Base-by-base conservation (phyloP, 2,329 filamentous ascomycete species). In the Blumeriella jaapii region DNA sequence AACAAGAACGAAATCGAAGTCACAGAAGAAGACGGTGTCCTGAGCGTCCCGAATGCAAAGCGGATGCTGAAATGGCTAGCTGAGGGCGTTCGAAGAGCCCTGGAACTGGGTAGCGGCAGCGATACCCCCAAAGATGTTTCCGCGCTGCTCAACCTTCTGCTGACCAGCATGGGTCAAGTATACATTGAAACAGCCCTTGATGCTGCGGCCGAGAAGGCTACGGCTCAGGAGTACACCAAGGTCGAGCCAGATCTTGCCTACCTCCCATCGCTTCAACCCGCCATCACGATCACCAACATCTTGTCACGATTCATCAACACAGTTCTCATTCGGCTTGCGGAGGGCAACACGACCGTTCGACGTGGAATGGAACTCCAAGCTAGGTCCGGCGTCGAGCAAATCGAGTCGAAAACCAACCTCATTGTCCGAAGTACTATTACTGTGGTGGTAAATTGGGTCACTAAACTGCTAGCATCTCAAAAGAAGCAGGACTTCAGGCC, bases 41-140 rank as follows among this genome's bases (percentile, higher is more conserved):
- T 96, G 16, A 89, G 78, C 47, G 67, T 93, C 4, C 67, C 75
- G n/a, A 86, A 82, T 56, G 84, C 87, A n/a, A 96, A 96, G 61
- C 74, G 91, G 38, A 98, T 98, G 87, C 71, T 98, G 41, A 93
- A 84, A 55, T 98, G 91, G 91, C 65, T 98, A 25, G 91, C 91
- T 2, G 91, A 98, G 63, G 86, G 84, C 43, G 89, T 98, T 15
- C 82, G 91, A 24, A 71, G 91, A 44, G 85, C 86, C 0, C 68
- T 98, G 7, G 91, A 98, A 58, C 68, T 98, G n/a, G 86, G 83
- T 15, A 80, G 83, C 15, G 78, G 78, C 33, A 80, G 71, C 38
- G 91, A 98, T 49, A 95, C 86, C 4, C 85, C 91, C 11, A 96
- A 93, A 58, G 91, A 98, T 57, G 84, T 96, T 37, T 82, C 80